Conservation (phyloP, 2,329 filamentous ascomycete species). For the Dendrostoma leiphaemia region DNA sequence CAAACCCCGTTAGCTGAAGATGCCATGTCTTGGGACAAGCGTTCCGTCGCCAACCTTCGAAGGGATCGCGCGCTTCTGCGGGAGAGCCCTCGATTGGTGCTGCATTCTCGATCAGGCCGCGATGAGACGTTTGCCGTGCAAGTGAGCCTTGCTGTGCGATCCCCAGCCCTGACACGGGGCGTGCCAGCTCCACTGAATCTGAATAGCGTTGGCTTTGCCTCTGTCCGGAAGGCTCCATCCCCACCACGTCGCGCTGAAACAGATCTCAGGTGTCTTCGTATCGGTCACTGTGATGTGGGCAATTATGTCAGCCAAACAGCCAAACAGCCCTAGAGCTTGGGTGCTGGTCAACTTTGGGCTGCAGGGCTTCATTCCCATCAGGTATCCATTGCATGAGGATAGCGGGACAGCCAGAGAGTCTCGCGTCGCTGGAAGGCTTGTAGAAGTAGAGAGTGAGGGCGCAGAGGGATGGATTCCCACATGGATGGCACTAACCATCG, state of each 20-base stretch:
- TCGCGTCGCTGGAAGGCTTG: too few relatives aligned
- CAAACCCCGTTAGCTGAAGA: neutral
- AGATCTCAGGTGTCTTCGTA: too few relatives aligned
- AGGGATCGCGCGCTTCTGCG: neutral
- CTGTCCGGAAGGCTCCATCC: neutral
- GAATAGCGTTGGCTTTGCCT: neutral
- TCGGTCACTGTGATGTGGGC: too few relatives aligned
- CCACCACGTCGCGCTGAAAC: neutral
- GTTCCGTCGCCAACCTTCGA: slow-evolving; percentile 1
- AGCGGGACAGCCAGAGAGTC: too few relatives aligned
- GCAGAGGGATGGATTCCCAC: too few relatives aligned
- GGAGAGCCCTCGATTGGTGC: slow-evolving; percentile 1
- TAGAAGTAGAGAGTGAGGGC: too few relatives aligned
- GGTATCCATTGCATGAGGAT: too few relatives aligned
- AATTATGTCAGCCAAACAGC: neutral
- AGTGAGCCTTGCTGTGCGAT: slow-evolving; percentile 3
- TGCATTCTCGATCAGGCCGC: slow-evolving; percentile 8
- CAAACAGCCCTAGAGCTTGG: too few relatives aligned
- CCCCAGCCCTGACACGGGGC: slow-evolving; percentile 3
- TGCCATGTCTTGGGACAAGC: neutral
- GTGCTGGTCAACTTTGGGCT: too few relatives aligned
- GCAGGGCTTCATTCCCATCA: too few relatives aligned
- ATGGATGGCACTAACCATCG: too few relatives aligned
- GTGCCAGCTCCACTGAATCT: neutral
- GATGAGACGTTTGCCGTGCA: slow-evolving; percentile 6